Evolutionary conservation across 352 stramenopile genomes (phyloP), one percentile per base, ranked within the genome.

Genomic region (Elongisporangium undulatum): DNA sequence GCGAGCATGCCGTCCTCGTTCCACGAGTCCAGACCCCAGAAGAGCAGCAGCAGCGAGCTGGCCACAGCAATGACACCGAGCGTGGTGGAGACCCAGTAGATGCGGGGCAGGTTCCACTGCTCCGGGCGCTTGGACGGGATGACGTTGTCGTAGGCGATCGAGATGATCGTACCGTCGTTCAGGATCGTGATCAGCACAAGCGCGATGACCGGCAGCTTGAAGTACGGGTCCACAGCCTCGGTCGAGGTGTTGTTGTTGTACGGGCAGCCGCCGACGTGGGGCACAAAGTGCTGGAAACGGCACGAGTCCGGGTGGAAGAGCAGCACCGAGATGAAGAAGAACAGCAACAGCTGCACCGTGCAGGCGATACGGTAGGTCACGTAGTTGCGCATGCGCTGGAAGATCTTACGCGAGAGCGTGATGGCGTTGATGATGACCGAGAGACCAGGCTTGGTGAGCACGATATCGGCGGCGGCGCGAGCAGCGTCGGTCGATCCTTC

Each of bases 151-250:
- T 97, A 90, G 55, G 87, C 84, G 66, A 89, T 94, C 73, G 80
- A 98, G 53, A 84, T 97, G 51, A 98, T 90, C 24, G 92, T 97
- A 26, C 88, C 94, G 63, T 98, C 94, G 72, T 98, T 98, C 34
- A 99, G 62, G 38, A 98, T 82, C 51, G 92, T 97, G 62, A 98
- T 96, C n/a, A 98, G 59, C 55, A 98, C 87, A 1, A 99, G 67
- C 21, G 94, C 85, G 52, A 98, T 85, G 39, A 98, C 88, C 5
- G 96, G 95, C 61, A 99, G 82, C 63, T 91, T 83, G 69, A 98
- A 98, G 67, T 88, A 92, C 29, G 77, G 64, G 49, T 89, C 74
- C 49, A 89, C 83, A 21, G 66, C 61, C 48, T 82, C 70, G 17
- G 69, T 74, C 57, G 38, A 57, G 22, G 53, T 34, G 56, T 77